Base-by-base conservation (phyloP, 306 rosid species). In the Pyrus bretschneideri region DNA sequence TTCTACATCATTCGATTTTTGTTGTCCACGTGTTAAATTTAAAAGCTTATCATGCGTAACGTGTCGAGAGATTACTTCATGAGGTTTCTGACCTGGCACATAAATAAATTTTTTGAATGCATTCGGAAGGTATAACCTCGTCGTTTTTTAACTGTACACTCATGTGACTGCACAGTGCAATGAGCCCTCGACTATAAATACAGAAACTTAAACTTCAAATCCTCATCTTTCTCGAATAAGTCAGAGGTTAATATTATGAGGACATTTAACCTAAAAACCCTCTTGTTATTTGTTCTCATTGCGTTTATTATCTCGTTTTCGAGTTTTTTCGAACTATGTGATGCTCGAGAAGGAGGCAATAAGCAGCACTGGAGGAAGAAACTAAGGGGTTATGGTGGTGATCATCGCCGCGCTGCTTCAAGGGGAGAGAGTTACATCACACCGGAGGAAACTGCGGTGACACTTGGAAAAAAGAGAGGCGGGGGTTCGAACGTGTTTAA, bases 91-190 rank as follows among this genome's bases (percentile, higher is more conserved):
- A 35, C 40, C 9, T 6, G 9, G 42, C 42, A 38, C 42, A 38
- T 38, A 38, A 38, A 38, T 38, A 38, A 35, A 6, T 38, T 38
- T 38, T 38, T 38, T 64, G 17, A 49, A 44, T 4, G 2, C 52
- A 7, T 7, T 22, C 21, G 76, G 40, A 63, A 64, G 40, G 72
- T 31, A 73, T 70, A 14, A 72, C 68, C 69, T 72, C 45, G 64
- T 78, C 69, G 60, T 81, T 71, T 61, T 38, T 69, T 15, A 87
- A 72, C 80, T 70, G 74, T 87, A 4, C 64, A 81, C 83, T 83
- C 95, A 74, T 80, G 98, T 79, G 77, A 81, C 84, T 67, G 85
- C 29, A 86, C 76, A 78, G 74, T 68, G 31, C 60, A 19, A 19
- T 42, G 45, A 61, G 38, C 44, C 2, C 68, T 78, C 45, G 21